Evolutionary conservation across 495 filamentous ascomycete species (phyloP).

Genomic region (Baudoinia panamericana): DNA sequence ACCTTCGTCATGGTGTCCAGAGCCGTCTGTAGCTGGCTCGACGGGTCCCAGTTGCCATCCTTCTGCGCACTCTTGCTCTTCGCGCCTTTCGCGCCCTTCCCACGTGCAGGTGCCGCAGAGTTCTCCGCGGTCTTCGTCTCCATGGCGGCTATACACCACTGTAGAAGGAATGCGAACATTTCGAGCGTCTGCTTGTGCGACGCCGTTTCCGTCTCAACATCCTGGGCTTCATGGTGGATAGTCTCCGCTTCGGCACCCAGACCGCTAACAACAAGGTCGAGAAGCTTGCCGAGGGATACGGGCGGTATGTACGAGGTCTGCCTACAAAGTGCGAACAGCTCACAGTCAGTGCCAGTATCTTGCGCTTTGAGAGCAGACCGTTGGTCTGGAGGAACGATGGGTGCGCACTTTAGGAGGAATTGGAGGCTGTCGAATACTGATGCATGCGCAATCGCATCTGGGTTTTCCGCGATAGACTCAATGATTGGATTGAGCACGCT

Average conservation of each 20-base stretch:
- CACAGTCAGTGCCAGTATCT: conserved; percentile 39
- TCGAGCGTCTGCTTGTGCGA: conserved; percentile 83
- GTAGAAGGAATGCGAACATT: conserved; percentile 85
- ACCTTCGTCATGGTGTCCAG: conserved; percentile 93
- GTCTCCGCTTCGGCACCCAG: conserved; percentile 85
- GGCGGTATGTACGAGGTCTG: conserved; percentile 68
- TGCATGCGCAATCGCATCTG: conserved; percentile 68
- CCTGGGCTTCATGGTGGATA: conserved; percentile 72
- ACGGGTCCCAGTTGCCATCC: conserved; percentile 78
- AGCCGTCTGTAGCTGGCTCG: conserved; percentile 70
- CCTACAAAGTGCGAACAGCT: conserved; percentile 59
- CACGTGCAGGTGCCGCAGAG: conserved; percentile 48
- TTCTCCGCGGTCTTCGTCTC: conserved; percentile 91
- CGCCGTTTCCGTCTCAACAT: conserved; percentile 44
- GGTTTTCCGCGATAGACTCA: conserved; percentile 81
- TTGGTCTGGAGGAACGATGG: conserved; percentile 43
- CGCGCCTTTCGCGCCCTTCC: conserved; percentile 60
- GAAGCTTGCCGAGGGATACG: conserved; percentile 75
- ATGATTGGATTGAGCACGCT: conserved; percentile 80
- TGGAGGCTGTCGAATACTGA: conserved; percentile 83
- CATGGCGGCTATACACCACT: conserved; percentile 86
- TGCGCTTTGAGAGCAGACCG: conserved; percentile 27
- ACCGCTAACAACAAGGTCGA: conserved; percentile 85
- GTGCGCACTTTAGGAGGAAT: conserved; percentile 89
- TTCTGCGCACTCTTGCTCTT: conserved; percentile 53